Evolutionary conservation across 1,284 basidiomycete genomes (phyloP).

Genomic region (Ustilago lituana): DNA sequence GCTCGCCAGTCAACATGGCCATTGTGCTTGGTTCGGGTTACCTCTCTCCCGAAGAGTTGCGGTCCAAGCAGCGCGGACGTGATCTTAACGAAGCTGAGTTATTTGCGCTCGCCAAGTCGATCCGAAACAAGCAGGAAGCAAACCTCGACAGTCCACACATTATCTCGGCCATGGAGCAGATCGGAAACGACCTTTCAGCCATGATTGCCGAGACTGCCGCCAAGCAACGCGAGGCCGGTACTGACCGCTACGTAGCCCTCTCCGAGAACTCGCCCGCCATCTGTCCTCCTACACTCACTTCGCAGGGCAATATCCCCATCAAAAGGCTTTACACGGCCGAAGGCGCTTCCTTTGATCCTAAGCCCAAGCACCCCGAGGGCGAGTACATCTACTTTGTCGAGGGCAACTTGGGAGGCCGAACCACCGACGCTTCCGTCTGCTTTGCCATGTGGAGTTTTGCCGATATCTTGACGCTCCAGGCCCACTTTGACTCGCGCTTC

Average conservation of each 20-base stretch:
- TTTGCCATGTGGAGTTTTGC: conserved; percentile 20
- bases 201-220: conserved; percentile 10
- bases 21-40: conserved; percentile 24
- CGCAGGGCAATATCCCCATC: conserved; percentile 19
- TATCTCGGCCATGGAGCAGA: conserved; percentile 18
- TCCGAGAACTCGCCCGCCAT: conserved; percentile 23
- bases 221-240: conserved; percentile 16
- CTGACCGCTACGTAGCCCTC: conserved; percentile 17
- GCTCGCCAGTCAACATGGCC: conserved; percentile 30
- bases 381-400: conserved; percentile 11
- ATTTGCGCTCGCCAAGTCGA: conserved; percentile 20
- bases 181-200: conserved; percentile 7
- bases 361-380: conserved; percentile 4
- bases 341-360: conserved; percentile 12
- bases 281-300: conserved; percentile 31
- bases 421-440: conserved; percentile 30
- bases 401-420: conserved; percentile 12
- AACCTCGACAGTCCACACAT: conserved; percentile 27
- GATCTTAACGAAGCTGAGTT: conserved; percentile 15
- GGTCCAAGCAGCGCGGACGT: conserved; percentile 10
- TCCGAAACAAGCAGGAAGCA: conserved; percentile 21
- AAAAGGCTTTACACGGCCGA: conserved; percentile 19
- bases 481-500: conserved; percentile 33
- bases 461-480: conserved; percentile 17
- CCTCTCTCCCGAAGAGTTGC: conserved; percentile 14